A percentile compares a stretch with the other conserved stretches of the same genome.
Conservation (phyloP, 2,329 filamentous ascomycete genomes). For the Trichocomaceae sp. region DNA sequence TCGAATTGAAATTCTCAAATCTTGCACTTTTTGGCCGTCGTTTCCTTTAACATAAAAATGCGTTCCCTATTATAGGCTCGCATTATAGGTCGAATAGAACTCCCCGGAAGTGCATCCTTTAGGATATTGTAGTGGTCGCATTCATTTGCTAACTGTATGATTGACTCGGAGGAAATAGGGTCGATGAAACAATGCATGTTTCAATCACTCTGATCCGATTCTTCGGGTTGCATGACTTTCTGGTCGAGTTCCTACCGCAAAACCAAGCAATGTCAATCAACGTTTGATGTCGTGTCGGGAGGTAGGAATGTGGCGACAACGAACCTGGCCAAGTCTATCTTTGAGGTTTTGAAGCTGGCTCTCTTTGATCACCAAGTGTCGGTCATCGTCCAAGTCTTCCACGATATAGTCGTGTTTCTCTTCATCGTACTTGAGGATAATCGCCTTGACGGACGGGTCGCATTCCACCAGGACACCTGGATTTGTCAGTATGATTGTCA, state of each 20-base stretch:
- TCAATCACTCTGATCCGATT: constrained; percentile 35
- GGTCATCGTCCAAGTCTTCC: constrained; percentile 42
- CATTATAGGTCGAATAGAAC: too few species aligned
- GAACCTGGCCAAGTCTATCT: constrained; percentile 34
- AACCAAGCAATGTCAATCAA: background rate
- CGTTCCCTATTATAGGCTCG: too few species aligned
- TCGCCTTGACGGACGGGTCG: constrained; percentile 44
- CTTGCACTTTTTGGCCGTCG: too few species aligned
- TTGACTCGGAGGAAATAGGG: too few species aligned
- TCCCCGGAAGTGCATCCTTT: too few species aligned
- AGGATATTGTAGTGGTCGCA: too few species aligned
- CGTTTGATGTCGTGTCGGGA: background rate
- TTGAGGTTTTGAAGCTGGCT: constrained; percentile 40
- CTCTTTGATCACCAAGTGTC: constrained; percentile 42
- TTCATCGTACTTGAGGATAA: constrained; percentile 44
- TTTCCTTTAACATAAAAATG: too few species aligned
- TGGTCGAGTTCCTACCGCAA: constrained; percentile 38
- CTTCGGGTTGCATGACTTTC: constrained; percentile 42
- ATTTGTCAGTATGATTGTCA: background rate
- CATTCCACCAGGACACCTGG: constrained; percentile 43
- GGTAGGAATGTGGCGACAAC: background rate
- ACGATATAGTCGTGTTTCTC: constrained; percentile 43
- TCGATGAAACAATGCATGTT: background rate
- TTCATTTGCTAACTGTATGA: too few species aligned
- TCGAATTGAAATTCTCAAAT: too few species aligned